Evolutionary conservation across 2,329 filamentous ascomycete species (phyloP).

Genomic region (Microsporum canis): DNA sequence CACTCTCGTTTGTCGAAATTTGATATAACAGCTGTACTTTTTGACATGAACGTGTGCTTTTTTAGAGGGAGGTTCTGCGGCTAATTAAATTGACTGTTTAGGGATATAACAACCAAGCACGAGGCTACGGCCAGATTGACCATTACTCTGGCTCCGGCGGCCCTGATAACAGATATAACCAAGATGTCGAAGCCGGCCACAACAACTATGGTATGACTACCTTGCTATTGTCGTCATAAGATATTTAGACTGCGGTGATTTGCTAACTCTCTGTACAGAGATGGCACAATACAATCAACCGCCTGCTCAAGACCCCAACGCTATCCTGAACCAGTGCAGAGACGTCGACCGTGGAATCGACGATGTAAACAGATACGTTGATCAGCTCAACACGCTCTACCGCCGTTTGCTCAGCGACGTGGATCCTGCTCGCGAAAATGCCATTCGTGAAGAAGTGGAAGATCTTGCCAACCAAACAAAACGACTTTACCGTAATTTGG

Average conservation of each 20-base stretch:
- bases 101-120: constrained; percentile 18
- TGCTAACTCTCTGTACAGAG: constrained; percentile 24
- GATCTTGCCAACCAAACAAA: constrained; percentile 67
- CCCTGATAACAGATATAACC: constrained; percentile 24
- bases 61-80: neutral
- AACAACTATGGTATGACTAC: constrained; percentile 21
- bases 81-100: constrained; percentile 3
- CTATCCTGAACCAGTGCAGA: constrained; percentile 72
- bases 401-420: constrained; percentile 61
- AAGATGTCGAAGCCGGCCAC: constrained; percentile 22
- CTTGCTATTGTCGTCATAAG: neutral
- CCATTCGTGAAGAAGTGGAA: constrained; percentile 59
- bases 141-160: constrained; percentile 37
- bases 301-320: constrained; percentile 50
- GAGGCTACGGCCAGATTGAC: constrained; percentile 45
- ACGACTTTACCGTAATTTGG: constrained; percentile 67
- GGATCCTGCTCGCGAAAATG: constrained; percentile 57
- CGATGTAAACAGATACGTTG: constrained; percentile 59
- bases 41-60: neutral
- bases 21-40: neutral
- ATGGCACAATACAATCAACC: constrained; percentile 32
- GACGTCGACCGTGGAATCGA: constrained; percentile 69
- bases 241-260: neutral
- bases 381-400: constrained; percentile 60
- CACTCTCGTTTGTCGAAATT: neutral